phyloP scores from a whole-genome alignment of 2,329 filamentous ascomycete genomes.

The Gyromitra esculenta region DNA sequence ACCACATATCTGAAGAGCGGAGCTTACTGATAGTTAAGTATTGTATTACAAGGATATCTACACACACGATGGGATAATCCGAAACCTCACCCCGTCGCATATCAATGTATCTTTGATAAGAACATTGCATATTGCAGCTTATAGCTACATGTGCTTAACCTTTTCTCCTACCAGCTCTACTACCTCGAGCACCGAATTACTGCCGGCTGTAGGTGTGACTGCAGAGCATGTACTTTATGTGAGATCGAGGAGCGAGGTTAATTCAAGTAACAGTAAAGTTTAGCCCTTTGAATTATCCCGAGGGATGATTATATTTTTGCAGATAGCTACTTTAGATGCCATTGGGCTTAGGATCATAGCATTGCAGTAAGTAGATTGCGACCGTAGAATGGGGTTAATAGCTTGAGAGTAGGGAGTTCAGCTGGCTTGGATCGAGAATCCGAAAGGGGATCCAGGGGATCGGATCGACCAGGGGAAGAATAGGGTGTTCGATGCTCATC shows the following conservation, averaged over 20 bases:
- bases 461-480: not conserved
- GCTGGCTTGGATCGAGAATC: not conserved
- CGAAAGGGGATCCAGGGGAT: conserved; percentile 5
- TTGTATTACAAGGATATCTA: not conserved
- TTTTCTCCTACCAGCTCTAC: not conserved
- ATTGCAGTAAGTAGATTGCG: not conserved
- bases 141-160: not conserved
- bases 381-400: not conserved
- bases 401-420: not conserved
- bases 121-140: not conserved
- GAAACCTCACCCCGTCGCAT: not conserved
- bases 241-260: not conserved
- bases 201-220: not conserved
- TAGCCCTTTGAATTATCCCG: not conserved
- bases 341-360: not conserved
- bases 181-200: not conserved
- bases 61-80: not conserved
- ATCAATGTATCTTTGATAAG: conserved; percentile 1
- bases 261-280: not conserved
- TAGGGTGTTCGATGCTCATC: not conserved
- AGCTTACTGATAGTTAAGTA: not conserved
- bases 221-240: not conserved
- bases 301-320: not conserved
- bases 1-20: not conserved
- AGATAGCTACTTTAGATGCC: not conserved